Conservation (phyloP, 2,329 filamentous ascomycete genomes). For the Aspergillus viridinutans region DNA sequence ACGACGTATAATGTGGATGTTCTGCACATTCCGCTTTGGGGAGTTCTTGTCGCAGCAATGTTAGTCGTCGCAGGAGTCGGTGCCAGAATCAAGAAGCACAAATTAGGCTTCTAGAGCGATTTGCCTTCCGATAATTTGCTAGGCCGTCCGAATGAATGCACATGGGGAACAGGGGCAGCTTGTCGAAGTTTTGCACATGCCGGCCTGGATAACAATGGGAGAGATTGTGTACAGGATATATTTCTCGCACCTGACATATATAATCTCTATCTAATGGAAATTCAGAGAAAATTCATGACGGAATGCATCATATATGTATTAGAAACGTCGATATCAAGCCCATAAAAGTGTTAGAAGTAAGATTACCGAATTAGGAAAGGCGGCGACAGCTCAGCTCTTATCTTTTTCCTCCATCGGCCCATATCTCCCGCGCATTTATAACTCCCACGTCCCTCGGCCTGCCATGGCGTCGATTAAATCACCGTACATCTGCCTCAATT, state of each 20-base stretch:
- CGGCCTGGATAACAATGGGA: no score
- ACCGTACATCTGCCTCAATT: constrained; percentile 34
- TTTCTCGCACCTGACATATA: no score
- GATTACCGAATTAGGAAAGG: constrained; percentile 10
- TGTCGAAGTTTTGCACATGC: no score
- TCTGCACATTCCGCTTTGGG: constrained; percentile 72
- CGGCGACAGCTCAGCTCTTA: constrained; percentile 9
- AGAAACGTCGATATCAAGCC: not conserved
- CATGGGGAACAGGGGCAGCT: no score
- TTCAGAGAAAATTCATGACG: not conserved
- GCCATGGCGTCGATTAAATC: constrained; percentile 22
- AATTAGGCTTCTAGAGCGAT: constrained; percentile 56
- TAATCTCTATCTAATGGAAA: not conserved
- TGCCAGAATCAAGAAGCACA: constrained; percentile 75
- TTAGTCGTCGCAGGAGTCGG: constrained; percentile 68
- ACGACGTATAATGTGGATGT: constrained; percentile 69
- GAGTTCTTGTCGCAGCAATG: constrained; percentile 60
- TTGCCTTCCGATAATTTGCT: not conserved
- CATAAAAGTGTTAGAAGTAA: not conserved
- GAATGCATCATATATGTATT: not conserved
- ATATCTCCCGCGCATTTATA: constrained; percentile 3
- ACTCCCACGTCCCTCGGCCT: not conserved
- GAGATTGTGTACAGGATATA: no score
- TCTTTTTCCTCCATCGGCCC: not conserved
- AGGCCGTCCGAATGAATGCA: not conserved